phyloP scores from a whole-genome alignment of 2,329 filamentous ascomycete genomes.

The Aspergillus udagawae region DNA sequence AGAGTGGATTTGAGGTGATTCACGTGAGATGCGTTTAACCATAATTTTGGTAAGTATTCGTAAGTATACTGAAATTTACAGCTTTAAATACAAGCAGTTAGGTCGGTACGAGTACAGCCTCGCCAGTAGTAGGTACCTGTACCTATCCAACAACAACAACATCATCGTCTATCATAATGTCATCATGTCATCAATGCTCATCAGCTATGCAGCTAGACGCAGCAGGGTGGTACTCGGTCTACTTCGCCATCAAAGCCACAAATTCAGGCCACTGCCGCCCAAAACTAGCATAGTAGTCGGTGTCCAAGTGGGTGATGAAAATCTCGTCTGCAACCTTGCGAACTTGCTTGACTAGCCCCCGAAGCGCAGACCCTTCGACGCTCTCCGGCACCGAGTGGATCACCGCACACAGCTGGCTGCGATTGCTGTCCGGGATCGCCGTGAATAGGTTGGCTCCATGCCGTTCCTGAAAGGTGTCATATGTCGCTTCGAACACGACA shows the following conservation, averaged over 20 bases:
- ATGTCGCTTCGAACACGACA: slow-evolving; percentile 45
- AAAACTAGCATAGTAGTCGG: slow-evolving; percentile 41
- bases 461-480: slow-evolving; percentile 34
- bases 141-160: too few relatives aligned
- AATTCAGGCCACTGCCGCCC: slow-evolving; percentile 36
- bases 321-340: slow-evolving; percentile 35
- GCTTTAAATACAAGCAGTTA: too few relatives aligned
- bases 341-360: slow-evolving; percentile 31
- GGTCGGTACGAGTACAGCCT: too few relatives aligned
- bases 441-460: slow-evolving; percentile 29
- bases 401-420: slow-evolving; percentile 32
- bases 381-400: slow-evolving; percentile 37
- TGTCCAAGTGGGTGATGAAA: slow-evolving; percentile 38
- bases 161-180: too few relatives aligned
- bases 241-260: slow-evolving; percentile 30
- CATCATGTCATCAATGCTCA: too few relatives aligned
- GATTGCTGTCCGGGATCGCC: slow-evolving; percentile 28
- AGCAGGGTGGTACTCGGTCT: background rate
- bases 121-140: too few relatives aligned
- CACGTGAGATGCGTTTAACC: too few relatives aligned
- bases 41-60: too few relatives aligned
- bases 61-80: too few relatives aligned
- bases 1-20: too few relatives aligned
- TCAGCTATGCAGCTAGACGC: too few relatives aligned
- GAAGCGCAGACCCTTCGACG: slow-evolving; percentile 26